Conservation (phyloP, 2,329 filamentous ascomycete genomes). For the Magnaporthiopsis rhizophila region DNA sequence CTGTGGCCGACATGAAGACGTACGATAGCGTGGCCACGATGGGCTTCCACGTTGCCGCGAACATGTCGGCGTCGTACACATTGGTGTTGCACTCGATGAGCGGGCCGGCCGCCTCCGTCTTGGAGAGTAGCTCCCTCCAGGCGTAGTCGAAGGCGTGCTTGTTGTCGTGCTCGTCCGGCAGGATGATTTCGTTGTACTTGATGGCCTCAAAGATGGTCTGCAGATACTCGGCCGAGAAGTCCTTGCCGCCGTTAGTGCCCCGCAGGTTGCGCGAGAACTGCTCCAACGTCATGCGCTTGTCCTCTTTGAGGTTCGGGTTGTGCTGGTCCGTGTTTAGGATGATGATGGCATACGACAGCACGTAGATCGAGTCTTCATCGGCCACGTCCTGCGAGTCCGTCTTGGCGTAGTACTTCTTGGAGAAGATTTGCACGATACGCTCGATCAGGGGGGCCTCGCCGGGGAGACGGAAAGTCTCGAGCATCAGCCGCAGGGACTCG, state of each 20-base stretch:
- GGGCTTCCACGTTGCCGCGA: constrained; percentile 89
- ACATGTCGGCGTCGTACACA: constrained; percentile 96
- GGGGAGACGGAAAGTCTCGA: constrained; percentile 87
- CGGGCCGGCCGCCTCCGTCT: constrained; percentile 67
- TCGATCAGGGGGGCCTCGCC: constrained; percentile 92
- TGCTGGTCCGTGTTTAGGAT: constrained; percentile 97
- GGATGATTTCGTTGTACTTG: constrained; percentile 85
- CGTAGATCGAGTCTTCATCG: constrained; percentile 79
- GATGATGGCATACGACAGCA: constrained; percentile 92
- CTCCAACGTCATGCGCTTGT: constrained; percentile 74
- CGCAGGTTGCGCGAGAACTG: constrained; percentile 87
- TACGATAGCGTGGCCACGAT: constrained; percentile 93
- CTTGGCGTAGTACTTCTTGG: constrained; percentile 71
- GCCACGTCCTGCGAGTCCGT: constrained; percentile 66
- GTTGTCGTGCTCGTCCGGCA: constrained; percentile 96
- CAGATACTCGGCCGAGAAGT: constrained; percentile 79
- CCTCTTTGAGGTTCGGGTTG: constrained; percentile 75
- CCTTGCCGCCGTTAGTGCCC: constrained; percentile 76
- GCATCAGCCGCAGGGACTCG: constrained; percentile 77
- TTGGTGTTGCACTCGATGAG: constrained; percentile 82
- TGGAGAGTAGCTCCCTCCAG: constrained; percentile 88
- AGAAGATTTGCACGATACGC: constrained; percentile 80
- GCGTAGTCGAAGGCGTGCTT: constrained; percentile 95
- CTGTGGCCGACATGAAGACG: constrained; percentile 97
- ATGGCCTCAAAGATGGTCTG: constrained; percentile 87